Percentiles rank a stretch among this genome's conserved stretches.
phyloP scores from a whole-genome alignment of 2,329 filamentous ascomycete species.

The Ustulina deusta region DNA sequence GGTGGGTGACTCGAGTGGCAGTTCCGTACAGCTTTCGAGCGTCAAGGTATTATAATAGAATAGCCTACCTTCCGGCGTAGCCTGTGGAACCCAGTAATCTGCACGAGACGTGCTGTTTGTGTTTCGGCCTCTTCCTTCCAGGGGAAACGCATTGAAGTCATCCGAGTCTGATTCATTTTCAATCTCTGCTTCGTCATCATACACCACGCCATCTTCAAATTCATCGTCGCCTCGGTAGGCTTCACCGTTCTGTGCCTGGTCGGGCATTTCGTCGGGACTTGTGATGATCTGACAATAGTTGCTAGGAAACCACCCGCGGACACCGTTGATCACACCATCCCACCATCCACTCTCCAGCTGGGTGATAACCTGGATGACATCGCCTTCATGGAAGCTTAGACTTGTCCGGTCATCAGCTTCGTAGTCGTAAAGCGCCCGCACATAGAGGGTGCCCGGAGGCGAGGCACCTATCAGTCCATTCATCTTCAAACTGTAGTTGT shows the following conservation, averaged over 20 bases:
- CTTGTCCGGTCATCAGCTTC: slow-evolving; percentile 97
- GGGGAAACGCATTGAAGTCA: slow-evolving; percentile 70
- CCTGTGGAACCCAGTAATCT: slow-evolving; percentile 98
- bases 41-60: slow-evolving; percentile 99
- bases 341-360: slow-evolving; percentile 99
- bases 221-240: slow-evolving; percentile 71
- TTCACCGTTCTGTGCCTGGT: slow-evolving; percentile 67
- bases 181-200: slow-evolving; percentile 75
- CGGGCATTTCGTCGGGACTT: slow-evolving; percentile 77
- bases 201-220: slow-evolving; percentile 71
- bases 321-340: slow-evolving; percentile 97
- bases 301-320: slow-evolving; percentile 98
- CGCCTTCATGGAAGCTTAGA: slow-evolving; percentile 94
- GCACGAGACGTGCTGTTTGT: slow-evolving; percentile 77
- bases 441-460: slow-evolving; percentile 81
- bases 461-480: slow-evolving; percentile 71
- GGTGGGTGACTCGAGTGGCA: slow-evolving; percentile 90
- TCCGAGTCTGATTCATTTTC: slow-evolving; percentile 73
- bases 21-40: slow-evolving; percentile 91
- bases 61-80: slow-evolving; percentile 88
- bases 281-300: slow-evolving; percentile 95
- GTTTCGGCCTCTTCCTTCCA: slow-evolving; percentile 75
- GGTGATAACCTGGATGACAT: slow-evolving; percentile 98
- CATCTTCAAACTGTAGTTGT: slow-evolving; percentile 59
- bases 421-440: slow-evolving; percentile 97